phyloP scores from a whole-genome alignment of 2,329 filamentous ascomycete genomes.

The Cercospora beticola region DNA sequence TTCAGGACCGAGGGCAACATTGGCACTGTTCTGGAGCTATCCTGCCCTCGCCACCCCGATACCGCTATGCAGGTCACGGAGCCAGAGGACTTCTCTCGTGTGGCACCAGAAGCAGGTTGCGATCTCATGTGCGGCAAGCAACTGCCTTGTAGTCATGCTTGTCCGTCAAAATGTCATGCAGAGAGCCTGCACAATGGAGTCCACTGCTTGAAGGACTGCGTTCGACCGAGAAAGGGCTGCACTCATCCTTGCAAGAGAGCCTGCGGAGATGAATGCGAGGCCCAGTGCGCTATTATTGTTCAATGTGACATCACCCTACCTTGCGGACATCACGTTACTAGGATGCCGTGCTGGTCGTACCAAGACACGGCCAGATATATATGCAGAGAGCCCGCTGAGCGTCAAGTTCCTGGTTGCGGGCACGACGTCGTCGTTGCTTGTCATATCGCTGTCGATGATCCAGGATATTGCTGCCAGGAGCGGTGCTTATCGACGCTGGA shows the following conservation, averaged over 20 bases:
- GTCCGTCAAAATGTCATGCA: slow-evolving; percentile 48
- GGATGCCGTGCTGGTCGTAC: slow-evolving; percentile 31
- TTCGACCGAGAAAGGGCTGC: slow-evolving; percentile 40
- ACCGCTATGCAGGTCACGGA: slow-evolving; percentile 51
- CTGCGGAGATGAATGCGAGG: slow-evolving; percentile 46
- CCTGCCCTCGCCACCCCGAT: slow-evolving; percentile 61
- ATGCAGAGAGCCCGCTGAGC: slow-evolving; percentile 52
- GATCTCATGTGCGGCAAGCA: slow-evolving; percentile 48
- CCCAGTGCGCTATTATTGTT: slow-evolving; percentile 38
- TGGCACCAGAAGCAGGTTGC: slow-evolving; percentile 64
- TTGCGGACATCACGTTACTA: slow-evolving; percentile 32
- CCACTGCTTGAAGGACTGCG: slow-evolving; percentile 45
- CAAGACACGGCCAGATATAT: slow-evolving; percentile 48
- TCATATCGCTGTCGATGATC: slow-evolving; percentile 44
- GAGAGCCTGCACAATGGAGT: slow-evolving; percentile 44
- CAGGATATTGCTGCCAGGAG: slow-evolving; percentile 49
- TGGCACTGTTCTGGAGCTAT: slow-evolving; percentile 53
- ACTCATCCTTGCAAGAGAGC: slow-evolving; percentile 43
- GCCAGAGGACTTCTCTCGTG: slow-evolving; percentile 58
- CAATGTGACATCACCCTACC: slow-evolving; percentile 32
- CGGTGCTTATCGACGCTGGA: slow-evolving; percentile 48
- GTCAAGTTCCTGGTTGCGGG: slow-evolving; percentile 54
- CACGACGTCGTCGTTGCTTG: slow-evolving; percentile 57
- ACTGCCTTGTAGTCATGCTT: slow-evolving; percentile 49
- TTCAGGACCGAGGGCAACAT: slow-evolving; percentile 50